These are phyloP conservation scores for Barnettozyma salicaria DNA, from an alignment of 805 yeast species.

Conservation along the genomic window DNA sequence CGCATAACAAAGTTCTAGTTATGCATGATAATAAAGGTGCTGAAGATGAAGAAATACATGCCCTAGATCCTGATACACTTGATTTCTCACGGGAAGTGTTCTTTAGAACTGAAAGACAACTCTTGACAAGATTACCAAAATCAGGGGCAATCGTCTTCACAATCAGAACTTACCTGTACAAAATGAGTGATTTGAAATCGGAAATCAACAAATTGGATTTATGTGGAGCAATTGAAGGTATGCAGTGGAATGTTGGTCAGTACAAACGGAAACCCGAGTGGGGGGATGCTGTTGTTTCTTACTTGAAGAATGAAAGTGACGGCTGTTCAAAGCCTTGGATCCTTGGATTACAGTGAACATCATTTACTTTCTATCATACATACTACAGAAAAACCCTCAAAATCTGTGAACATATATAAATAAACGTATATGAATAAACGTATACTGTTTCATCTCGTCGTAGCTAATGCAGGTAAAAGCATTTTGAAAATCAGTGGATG, in stretches of 20 bases:
- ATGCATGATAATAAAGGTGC: slow-evolving; percentile 38
- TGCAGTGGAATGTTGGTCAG: slow-evolving; percentile 50
- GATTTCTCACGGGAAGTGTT: slow-evolving; percentile 40
- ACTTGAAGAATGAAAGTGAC: slow-evolving; percentile 32
- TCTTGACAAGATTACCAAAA: slow-evolving; percentile 45
- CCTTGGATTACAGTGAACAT: slow-evolving; percentile 5
- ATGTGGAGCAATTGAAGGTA: slow-evolving; percentile 55
- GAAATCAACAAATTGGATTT: slow-evolving; percentile 47
- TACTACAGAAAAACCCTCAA: not conserved
- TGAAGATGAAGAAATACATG: slow-evolving; percentile 26
- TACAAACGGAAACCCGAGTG: slow-evolving; percentile 63
- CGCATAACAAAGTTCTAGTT: slow-evolving; percentile 45
- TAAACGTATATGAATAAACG: not conserved
- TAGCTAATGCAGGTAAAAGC: too few relatives aligned
- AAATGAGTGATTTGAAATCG: slow-evolving; percentile 39
- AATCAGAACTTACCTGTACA: slow-evolving; percentile 53
- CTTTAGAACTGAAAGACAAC: slow-evolving; percentile 56
- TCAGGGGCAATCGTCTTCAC: slow-evolving; percentile 43
- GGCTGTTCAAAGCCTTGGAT: slow-evolving; percentile 27
- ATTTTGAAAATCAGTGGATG: too few relatives aligned
- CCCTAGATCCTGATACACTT: slow-evolving; percentile 30
- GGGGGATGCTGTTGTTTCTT: slow-evolving; percentile 58
- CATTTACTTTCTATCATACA: not conserved
- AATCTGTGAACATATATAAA: not conserved
- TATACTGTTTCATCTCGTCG: not conserved